A percentile compares a stretch with the other conserved stretches of the same genome.
These are phyloP conservation scores for Amphichorda felina DNA, from an alignment of 2,329 filamentous ascomycete genomes.

Conservation along the genomic window DNA sequence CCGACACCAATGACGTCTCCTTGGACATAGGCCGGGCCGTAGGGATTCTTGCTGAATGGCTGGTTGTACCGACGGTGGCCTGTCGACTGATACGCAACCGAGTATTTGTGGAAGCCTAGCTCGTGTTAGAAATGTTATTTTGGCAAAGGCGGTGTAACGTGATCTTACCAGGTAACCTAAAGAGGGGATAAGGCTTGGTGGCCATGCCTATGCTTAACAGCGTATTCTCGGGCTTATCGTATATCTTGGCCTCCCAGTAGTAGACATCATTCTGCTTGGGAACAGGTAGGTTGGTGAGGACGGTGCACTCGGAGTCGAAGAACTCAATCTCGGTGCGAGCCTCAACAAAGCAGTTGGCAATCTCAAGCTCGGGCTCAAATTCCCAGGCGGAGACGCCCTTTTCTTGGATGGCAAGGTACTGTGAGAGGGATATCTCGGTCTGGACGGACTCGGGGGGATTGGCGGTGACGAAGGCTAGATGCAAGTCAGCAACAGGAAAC, in stretches of 20 bases:
- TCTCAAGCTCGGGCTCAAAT: constrained; percentile 97
- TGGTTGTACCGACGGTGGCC: constrained; percentile 87
- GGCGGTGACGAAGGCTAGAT: constrained; percentile 75
- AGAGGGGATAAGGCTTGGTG: constrained; percentile 94
- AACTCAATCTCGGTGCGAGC: constrained; percentile 95
- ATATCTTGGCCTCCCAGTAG: constrained; percentile 98
- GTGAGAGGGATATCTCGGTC: constrained; percentile 93
- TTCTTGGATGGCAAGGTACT: constrained; percentile 96
- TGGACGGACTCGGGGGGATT: constrained; percentile 92
- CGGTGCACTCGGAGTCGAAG: constrained; percentile 94
- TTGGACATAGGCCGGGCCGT: constrained; percentile 77
- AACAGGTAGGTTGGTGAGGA: constrained; percentile 91
- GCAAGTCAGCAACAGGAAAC: not conserved
- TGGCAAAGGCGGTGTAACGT: not conserved
- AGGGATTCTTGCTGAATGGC: constrained; percentile 68
- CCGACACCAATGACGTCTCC: constrained; percentile 94
- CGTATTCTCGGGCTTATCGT: constrained; percentile 87
- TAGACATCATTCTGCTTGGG: constrained; percentile 99
- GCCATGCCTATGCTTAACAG: constrained; percentile 85
- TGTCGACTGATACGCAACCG: constrained; percentile 80
- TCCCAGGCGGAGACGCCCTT: constrained; percentile 99
- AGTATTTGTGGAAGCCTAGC: constrained; percentile 77
- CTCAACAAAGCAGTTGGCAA: constrained; percentile 98
- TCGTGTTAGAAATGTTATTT: constrained; percentile 11
- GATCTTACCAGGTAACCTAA: constrained; percentile 80